Evolutionary conservation across 225 moss, liverwort and hornwort species (phyloP), one percentile per base, ranked within the genome.

Genomic region (Climacium dendroides): DNA sequence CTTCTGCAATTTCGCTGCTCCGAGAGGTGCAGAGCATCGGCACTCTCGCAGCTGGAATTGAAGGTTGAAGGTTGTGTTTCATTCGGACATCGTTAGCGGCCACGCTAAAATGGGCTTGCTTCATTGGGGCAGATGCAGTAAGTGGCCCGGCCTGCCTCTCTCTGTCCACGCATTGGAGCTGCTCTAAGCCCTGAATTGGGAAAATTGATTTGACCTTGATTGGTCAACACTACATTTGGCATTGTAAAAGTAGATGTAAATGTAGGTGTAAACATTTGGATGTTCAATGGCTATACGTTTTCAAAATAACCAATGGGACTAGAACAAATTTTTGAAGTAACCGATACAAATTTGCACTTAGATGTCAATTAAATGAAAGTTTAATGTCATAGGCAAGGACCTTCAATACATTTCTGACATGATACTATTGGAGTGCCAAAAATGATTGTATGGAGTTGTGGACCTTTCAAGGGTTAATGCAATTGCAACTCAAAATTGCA

Each of bases 361-460:
- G 34, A 30, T 19, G 17, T 6, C 74, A 19, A 48, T 19, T 11
- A 12, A 12, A 7, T 1, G 12, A 74, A 2, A 4, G 45, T 6
- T 47, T 29, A 11, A 73, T 72, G 11, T 45, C 9, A 15, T 3
- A 6, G 0, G 1, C 47, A 30, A 73, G 19, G 19, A 19, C 12
- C 48, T 13, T 48, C 23, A 12, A 48, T 6, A 5, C 12, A 2
- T 30, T 32, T 19, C 29, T 18, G 48, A 48, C 19, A 48, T 7
- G 17, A 74, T 50, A 34, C 7, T 48, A 48, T 19, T 1, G 0
- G 2, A 52, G 10, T 13, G 34, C 5, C 13, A 1, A 20, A 48
- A 48, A 2, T 19, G 48, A 7, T 0, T 30, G 0, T n/a, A n/a
- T n/a, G n/a, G 48, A 48, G 11, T 10, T 1, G 3, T 19, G 13